These are phyloP conservation scores for Xerocomellus chrysenteron DNA, from an alignment of 768 basidiomycete species.

Conservation along the genomic window DNA sequence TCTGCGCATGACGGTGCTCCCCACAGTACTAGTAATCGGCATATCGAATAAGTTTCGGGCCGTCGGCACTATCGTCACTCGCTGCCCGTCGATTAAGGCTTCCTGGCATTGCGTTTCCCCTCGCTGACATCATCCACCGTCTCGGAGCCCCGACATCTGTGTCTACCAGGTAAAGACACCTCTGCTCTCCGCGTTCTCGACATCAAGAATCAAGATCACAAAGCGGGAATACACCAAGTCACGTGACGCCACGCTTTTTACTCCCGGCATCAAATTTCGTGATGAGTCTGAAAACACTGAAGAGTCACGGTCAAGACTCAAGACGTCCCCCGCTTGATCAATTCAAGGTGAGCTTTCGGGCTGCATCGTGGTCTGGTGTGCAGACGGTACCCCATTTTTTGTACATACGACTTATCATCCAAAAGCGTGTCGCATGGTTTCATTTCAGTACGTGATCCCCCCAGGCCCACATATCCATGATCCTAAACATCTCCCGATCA, in stretches of 20 bases:
- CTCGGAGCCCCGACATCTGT: too few species aligned
- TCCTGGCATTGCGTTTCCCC: too few species aligned
- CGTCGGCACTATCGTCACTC: too few species aligned
- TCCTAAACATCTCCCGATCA: not conserved
- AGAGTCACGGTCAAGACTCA: too few species aligned
- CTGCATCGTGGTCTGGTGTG: not conserved
- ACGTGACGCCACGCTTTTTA: not conserved
- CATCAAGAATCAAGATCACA: too few species aligned
- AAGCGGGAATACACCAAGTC: not conserved
- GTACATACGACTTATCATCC: not conserved
- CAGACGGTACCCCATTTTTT: not conserved
- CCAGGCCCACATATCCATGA: not conserved
- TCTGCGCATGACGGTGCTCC: too few species aligned
- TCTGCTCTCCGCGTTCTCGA: too few species aligned
- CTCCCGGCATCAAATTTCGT: not conserved
- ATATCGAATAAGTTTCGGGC: not conserved
- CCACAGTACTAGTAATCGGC: not conserved
- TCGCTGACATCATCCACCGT: too few species aligned
- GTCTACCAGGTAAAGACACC: too few species aligned
- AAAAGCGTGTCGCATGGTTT: slow-evolving; percentile 50
- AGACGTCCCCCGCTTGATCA: not conserved
- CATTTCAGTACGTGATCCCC: slow-evolving; percentile 59
- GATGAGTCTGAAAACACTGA: too few species aligned
- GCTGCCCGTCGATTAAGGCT: too few species aligned
- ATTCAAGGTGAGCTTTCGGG: not conserved